These are phyloP conservation scores for Coix lacrymajobi DNA, from an alignment of 176 grass and related monocot species.

Conservation along the genomic window DNA sequence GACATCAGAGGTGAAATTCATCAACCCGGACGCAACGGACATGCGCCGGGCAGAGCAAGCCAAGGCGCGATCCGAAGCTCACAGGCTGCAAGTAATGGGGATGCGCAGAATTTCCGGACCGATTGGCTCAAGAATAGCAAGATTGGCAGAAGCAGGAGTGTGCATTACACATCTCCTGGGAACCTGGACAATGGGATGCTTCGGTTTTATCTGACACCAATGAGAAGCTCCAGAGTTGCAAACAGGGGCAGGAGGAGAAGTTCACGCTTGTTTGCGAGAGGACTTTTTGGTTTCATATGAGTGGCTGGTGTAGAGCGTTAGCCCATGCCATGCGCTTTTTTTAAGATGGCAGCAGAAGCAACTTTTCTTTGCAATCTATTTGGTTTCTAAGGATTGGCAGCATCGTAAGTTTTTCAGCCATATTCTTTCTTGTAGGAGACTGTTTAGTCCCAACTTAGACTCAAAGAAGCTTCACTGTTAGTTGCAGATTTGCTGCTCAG, in stretches of 20 bases:
- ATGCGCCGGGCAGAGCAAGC: conserved; percentile 29
- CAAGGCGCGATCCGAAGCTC: conserved; percentile 1
- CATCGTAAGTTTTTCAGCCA: conserved; percentile 26
- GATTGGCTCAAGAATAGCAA: conserved; percentile 57
- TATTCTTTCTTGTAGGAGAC: conserved; percentile 24
- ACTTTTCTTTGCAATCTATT: conserved; percentile 17
- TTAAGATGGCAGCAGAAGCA: conserved; percentile 53
- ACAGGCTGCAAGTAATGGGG: conserved; percentile 35
- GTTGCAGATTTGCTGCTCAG: conserved; percentile 38
- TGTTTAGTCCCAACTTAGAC: conserved; percentile 7
- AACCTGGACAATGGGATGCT: conserved; percentile 87
- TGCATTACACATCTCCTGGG: conserved; percentile 87
- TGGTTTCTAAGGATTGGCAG: conserved; percentile 35
- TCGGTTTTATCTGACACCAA: conserved; percentile 92
- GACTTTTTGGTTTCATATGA: conserved; percentile 80
- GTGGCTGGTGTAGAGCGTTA: conserved; percentile 11
- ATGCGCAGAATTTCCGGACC: conserved; percentile 20
- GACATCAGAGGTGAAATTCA: conserved; percentile 30
- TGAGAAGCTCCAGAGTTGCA: conserved; percentile 55
- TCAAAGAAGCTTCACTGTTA: conserved; percentile 23
- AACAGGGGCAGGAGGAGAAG: conserved; percentile 71
- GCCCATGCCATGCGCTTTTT: conserved; percentile 45
- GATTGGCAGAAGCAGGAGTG: conserved; percentile 86
- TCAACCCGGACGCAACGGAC: conserved; percentile 16
- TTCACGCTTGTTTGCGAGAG: conserved; percentile 51